Base-by-base conservation (phyloP, 345 rosid species). In the Eucalyptus viminalis region DNA sequence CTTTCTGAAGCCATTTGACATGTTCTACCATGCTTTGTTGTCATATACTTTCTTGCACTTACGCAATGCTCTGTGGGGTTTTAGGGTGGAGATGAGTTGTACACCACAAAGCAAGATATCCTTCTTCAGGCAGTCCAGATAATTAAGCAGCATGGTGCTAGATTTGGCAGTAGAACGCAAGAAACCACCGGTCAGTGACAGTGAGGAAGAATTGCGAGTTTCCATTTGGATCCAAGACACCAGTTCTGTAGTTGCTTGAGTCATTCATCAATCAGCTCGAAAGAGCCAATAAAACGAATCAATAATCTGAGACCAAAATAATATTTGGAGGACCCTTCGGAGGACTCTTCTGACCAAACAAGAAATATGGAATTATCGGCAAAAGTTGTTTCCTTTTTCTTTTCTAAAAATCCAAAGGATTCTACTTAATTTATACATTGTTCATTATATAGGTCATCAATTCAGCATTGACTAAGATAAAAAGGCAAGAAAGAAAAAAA, bases 131-230 rank as follows among this genome's bases (percentile, higher is more conserved):
- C 96, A 3, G 97, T 93, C 85, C 92, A 88, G 91, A 95, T 97
- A 90, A 92, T 96, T 80, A 93, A 95, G 94, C 91, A 93, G 89
- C 96, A 95, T 21, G 99, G 97, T 89, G 99, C 94, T n/a, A 90
- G 89, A 15, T 87, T 97, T 50, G 98, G 99, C 88, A 90, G 89
- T 89, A 90, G 93, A 29, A 44, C 56, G 45, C 49, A 87, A 40
- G 65, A 87, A 67, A 29, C 31, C 6, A 51, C 40, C 25, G 62
- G 27, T 69, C 88, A 29, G n/a, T 88, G 87, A 90, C 49, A 2
- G 60, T 17, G 10, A 27, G 45, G 69, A 65, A 43, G 54, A 40
- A 86, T 86, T 53, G 69, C n/a, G 85, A 37, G 50, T 54, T 81
- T 54, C 87, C 69, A 60, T 25, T 47, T 43, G 40, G 86, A 51